Base-by-base conservation (phyloP, 108 stramenopile species). In the Cyclotella cryptica region DNA sequence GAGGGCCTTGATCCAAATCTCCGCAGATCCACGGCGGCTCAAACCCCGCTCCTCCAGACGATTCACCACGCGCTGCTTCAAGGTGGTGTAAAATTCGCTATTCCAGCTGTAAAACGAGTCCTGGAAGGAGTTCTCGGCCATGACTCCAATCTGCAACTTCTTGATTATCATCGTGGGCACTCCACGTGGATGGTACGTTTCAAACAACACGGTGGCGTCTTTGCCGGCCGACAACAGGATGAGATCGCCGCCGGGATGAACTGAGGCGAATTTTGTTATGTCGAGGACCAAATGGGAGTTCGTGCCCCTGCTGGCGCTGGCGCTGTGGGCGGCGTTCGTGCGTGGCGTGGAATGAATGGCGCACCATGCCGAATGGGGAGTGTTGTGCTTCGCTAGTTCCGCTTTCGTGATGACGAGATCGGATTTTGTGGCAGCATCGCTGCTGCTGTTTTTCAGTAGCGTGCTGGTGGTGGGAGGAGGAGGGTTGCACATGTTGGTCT, bases 211-310 rank as follows among this genome's bases (percentile, higher is more conserved):
- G 15, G 87, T 81, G 17, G 88, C 86, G 65, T 89, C 88, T 43
- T 77, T 79, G 15, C 85, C 85, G 8, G 79, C 74, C 3, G 79
- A 59, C 29, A 85, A 46, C 12, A 86, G 66, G 28, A 89, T 79
- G 19, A 87, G 21, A 70, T 89, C 88, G n/a, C 88, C 88, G 40
- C 88, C 88, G 3, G 88, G 88, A 68, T 89, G 88, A 21, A 21
- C 63, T 22, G 62, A 46, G 0, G 79, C 67, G 43, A 86, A 86
- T 19, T 49, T 35, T 0, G 87, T 88, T 43, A 85, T 72, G 67
- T 88, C 87, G 67, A 81, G 62, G 21, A 81, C 80, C 18, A 70
- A 18, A 55, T 69, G 62, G 30, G 49, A 10, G 10, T 22, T 49
- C 26, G 2, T 58, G 14, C 52, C 47, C 35, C 4, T 35, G 47